phyloP scores from a whole-genome alignment of 331 rosid genomes.

The Malus hybrid region DNA sequence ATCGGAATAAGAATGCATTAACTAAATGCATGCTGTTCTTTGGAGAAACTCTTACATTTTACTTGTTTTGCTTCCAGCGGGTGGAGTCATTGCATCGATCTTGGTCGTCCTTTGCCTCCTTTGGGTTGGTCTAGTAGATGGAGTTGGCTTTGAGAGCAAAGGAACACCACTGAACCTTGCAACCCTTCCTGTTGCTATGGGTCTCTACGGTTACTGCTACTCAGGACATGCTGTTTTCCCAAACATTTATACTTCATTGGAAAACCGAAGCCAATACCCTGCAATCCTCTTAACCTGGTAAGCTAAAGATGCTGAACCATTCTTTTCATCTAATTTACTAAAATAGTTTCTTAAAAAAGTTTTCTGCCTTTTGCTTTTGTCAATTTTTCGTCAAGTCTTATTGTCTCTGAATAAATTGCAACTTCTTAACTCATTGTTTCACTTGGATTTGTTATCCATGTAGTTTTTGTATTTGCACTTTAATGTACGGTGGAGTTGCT shows the following conservation, averaged over 20 bases:
- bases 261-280: constrained; percentile 66
- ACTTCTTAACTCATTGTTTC: neutral
- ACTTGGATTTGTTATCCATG: constrained; percentile 5
- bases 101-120: constrained; percentile 62
- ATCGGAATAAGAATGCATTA: neutral
- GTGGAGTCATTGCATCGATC: constrained; percentile 87
- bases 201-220: constrained; percentile 92
- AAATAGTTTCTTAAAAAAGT: neutral
- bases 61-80: constrained; percentile 39
- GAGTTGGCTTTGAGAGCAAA: constrained; percentile 56
- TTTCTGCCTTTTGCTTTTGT: neutral
- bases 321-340: neutral
- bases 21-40: neutral
- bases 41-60: neutral
- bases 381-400: neutral
- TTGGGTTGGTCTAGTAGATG: constrained; percentile 71
- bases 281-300: constrained; percentile 75
- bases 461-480: constrained; percentile 71
- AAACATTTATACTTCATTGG: constrained; percentile 89
- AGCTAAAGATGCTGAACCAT: constrained; percentile 1
- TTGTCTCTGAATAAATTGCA: neutral
- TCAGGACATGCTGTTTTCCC: constrained; percentile 98
- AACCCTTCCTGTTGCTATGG: constrained; percentile 81
- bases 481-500: constrained; percentile 78
- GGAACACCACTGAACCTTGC: constrained; percentile 71